Base-by-base conservation (phyloP, 148 eudicot species). In the Rheum nobile region DNA sequence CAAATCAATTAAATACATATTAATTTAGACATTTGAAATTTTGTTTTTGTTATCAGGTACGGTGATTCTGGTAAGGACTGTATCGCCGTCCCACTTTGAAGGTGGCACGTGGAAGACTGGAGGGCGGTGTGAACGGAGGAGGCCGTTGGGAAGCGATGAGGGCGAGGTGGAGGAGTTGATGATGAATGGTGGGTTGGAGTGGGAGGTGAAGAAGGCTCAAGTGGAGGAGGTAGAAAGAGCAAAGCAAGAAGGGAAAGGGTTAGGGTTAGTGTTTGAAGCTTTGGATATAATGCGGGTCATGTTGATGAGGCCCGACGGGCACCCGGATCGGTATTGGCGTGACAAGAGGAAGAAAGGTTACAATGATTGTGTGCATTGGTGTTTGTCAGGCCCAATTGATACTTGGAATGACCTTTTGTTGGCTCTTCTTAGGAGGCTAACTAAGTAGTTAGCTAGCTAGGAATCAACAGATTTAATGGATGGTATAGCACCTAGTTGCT, bases 321-420 rank as follows among this genome's bases (percentile, higher is more conserved):
- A 92, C 77, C 93, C 97, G 1, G 85, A 87, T 19, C 44, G 75
- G 68, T 46, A 79, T 71, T 85, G 90, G 88, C 85, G 81, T 3
- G 82, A 86, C 21, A 82, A 78, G 44, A 84, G 83, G 84, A 86
- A 79, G 84, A 83, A 86, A 61, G 95, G 95, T 19, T 88, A 81
- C 35, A 85, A 80, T 48, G 97, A 92, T 71, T 92, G 97, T 72
- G 82, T 85, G 11, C 97, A 92, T 74, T 92, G 97, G 96, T 91
- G 94, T 75, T 38, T 89, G 83, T 95, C 97, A 0, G 95, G 97
- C 2, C 97, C 97, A 0, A 72, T 92, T 50, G 97, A 92, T 77
- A 21, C 74, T 0, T 92, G 97, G 95, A 92, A 81, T 59, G 91
- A 92, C 52, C 74, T 92, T 63, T 28, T 92, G 70, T 37, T 86